A percentile compares a stretch with the other conserved stretches of the same genome.
phyloP scores from a whole-genome alignment of 1,284 basidiomycete genomes.

The Porodaedalea pini region DNA sequence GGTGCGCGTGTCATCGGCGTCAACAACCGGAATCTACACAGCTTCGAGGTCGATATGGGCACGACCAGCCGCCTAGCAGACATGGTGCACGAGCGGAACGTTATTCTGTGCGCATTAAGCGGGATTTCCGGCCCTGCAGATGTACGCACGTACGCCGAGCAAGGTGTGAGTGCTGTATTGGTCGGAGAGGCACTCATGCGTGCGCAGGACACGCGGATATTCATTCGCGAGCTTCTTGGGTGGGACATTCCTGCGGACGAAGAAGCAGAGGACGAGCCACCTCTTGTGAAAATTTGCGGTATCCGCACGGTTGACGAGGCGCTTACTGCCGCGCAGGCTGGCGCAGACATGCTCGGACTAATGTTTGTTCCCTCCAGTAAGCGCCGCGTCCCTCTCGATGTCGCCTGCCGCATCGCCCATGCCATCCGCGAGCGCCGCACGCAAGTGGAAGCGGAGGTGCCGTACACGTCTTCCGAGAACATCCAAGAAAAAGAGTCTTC shows the following conservation, averaged over 20 bases:
- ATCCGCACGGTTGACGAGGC: slow-evolving; percentile 78
- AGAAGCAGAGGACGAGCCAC: slow-evolving; percentile 31
- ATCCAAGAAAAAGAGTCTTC: slow-evolving; percentile 4
- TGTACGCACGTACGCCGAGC: slow-evolving; percentile 76
- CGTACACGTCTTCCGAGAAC: slow-evolving; percentile 8
- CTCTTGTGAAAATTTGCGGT: slow-evolving; percentile 93
- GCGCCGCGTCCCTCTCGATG: slow-evolving; percentile 57
- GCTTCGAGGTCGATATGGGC: slow-evolving; percentile 95
- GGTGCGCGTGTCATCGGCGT: slow-evolving; percentile 93
- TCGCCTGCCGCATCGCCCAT: slow-evolving; percentile 66
- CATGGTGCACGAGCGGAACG: slow-evolving; percentile 72
- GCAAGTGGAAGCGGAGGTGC: slow-evolving; percentile 14
- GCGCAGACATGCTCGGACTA: slow-evolving; percentile 87
- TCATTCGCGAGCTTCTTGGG: slow-evolving; percentile 79
- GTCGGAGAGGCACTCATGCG: slow-evolving; percentile 97
- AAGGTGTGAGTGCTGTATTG: slow-evolving; percentile 87
- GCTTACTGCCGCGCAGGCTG: slow-evolving; percentile 69
- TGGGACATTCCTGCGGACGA: no score
- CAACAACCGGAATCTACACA: slow-evolving; percentile 96
- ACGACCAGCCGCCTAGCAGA: slow-evolving; percentile 91
- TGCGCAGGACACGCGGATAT: slow-evolving; percentile 75
- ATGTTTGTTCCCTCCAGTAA: slow-evolving; percentile 80
- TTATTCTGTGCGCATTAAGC: slow-evolving; percentile 87
- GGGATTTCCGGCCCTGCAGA: slow-evolving; percentile 82
- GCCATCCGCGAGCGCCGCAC: slow-evolving; percentile 50